A percentile compares a stretch with the other conserved stretches of the same genome.
Evolutionary conservation across 2,329 filamentous ascomycete genomes (phyloP).

Genomic region (Pestalotiopsis sp.): DNA sequence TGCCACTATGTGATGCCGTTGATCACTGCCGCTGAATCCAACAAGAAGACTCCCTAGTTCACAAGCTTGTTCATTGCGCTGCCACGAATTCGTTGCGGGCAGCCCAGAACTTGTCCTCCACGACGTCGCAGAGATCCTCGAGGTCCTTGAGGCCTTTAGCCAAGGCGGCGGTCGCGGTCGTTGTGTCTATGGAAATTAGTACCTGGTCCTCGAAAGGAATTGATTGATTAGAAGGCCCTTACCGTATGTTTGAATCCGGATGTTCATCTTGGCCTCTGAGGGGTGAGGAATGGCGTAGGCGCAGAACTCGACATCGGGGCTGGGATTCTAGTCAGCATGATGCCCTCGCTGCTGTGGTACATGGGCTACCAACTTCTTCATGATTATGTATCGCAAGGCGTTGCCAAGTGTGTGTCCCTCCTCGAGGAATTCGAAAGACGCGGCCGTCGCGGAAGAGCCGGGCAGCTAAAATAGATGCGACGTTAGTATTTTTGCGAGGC

Average conservation of each 20-base stretch:
- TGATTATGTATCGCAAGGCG: constrained; percentile 90
- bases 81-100: constrained; percentile 64
- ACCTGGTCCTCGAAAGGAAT: neutral
- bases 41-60: neutral
- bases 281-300: constrained; percentile 98
- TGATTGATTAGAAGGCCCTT: constrained; percentile 33
- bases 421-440: constrained; percentile 91
- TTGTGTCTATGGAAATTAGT: constrained; percentile 60
- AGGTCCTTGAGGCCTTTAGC: constrained; percentile 89
- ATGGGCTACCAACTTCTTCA: constrained; percentile 82
- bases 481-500: neutral
- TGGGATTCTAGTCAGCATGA: constrained; percentile 41
- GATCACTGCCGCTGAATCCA: neutral
- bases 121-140: constrained; percentile 89
- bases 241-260: constrained; percentile 98
- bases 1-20: constrained; percentile 6
- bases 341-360: neutral
- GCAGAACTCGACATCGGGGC: constrained; percentile 95
- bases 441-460: constrained; percentile 82
- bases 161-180: constrained; percentile 80
- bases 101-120: constrained; percentile 83
- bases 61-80: constrained; percentile 14
- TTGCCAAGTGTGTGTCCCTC: constrained; percentile 97
- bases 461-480: constrained; percentile 62
- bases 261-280: constrained; percentile 93